A percentile compares a stretch with the other conserved stretches of the same genome.
These are phyloP conservation scores for Penicillium verhagenii DNA, from an alignment of 495 filamentous ascomycete genomes.

Conservation along the genomic window DNA sequence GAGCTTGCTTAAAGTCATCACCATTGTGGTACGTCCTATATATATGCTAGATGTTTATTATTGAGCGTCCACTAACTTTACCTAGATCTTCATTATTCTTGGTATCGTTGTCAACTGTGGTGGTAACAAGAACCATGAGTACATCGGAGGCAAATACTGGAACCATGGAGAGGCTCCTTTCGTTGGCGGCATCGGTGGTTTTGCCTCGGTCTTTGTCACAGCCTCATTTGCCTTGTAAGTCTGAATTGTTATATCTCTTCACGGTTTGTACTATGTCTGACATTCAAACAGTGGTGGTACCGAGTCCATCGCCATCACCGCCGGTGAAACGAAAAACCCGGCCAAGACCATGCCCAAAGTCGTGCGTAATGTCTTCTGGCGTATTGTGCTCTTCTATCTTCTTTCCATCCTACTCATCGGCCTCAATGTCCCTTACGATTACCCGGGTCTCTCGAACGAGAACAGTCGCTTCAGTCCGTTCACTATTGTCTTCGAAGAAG, in stretches of 20 bases:
- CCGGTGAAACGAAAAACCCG: conserved; percentile 52
- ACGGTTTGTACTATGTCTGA: not conserved
- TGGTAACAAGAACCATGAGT: conserved; percentile 42
- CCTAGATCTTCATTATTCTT: conserved; percentile 53
- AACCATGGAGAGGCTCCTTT: conserved; percentile 50
- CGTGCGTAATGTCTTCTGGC: conserved; percentile 54
- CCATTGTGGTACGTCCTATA: conserved; percentile 45
- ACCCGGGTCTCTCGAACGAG: conserved; percentile 40
- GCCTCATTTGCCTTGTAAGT: conserved; percentile 51
- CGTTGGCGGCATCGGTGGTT: conserved; percentile 52
- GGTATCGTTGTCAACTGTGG: conserved; percentile 53
- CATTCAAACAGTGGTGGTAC: conserved; percentile 44
- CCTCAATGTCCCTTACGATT: conserved; percentile 55
- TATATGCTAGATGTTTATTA: not conserved
- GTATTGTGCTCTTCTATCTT: conserved; percentile 53
- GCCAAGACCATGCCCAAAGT: conserved; percentile 48
- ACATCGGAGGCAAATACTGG: conserved; percentile 49
- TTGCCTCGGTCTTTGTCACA: conserved; percentile 53
- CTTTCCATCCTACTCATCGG: conserved; percentile 50
- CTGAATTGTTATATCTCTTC: not conserved
- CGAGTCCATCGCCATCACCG: conserved; percentile 57
- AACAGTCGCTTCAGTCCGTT: conserved; percentile 49
- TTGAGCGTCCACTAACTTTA: not conserved
- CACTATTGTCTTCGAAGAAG: conserved; percentile 52
- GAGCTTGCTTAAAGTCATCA: conserved; percentile 54